Conservation (phyloP, 1,284 basidiomycete genomes). For the Phylloboletellus chloephorus region DNA sequence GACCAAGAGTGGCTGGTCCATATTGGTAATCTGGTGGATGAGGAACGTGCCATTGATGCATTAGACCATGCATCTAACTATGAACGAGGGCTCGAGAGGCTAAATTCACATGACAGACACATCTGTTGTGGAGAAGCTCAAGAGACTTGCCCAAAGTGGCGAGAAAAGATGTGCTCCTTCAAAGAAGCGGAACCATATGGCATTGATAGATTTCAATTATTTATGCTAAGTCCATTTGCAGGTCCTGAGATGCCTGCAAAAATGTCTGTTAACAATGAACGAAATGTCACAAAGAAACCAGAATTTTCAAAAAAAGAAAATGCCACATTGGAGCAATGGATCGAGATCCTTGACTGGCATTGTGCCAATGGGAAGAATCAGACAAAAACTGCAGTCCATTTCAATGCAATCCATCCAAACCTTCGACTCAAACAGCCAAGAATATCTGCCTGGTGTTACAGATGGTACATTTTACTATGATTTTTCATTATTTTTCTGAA, state of each 20-base stretch:
- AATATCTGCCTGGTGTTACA: constrained; percentile 1
- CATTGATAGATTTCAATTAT: background rate
- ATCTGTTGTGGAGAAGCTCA: constrained; percentile 2
- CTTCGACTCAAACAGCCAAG: constrained; percentile 3
- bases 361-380: constrained; percentile 2
- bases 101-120: constrained; percentile 1
- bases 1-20: constrained; percentile 13
- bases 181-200: constrained; percentile 5
- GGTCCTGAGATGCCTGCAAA: background rate
- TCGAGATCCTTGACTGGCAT: constrained; percentile 16
- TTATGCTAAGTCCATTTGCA: background rate
- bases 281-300: background rate
- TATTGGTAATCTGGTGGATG: constrained; percentile 9
- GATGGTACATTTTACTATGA: too few relatives aligned
- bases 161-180: background rate
- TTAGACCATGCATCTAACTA: constrained; percentile 8
- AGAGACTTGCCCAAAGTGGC: background rate
- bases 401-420: constrained; percentile 3
- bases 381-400: constrained; percentile 4
- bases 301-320: constrained; percentile 1
- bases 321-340: constrained; percentile 1
- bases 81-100: background rate
- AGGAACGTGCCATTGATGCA: constrained; percentile 5
- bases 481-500: too few relatives aligned
- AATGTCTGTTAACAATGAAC: too few relatives aligned